Percentiles rank a stretch among this genome's conserved stretches.
Evolutionary conservation across 345 rosid genomes (phyloP).

Genomic region (Linum lewisii): DNA sequence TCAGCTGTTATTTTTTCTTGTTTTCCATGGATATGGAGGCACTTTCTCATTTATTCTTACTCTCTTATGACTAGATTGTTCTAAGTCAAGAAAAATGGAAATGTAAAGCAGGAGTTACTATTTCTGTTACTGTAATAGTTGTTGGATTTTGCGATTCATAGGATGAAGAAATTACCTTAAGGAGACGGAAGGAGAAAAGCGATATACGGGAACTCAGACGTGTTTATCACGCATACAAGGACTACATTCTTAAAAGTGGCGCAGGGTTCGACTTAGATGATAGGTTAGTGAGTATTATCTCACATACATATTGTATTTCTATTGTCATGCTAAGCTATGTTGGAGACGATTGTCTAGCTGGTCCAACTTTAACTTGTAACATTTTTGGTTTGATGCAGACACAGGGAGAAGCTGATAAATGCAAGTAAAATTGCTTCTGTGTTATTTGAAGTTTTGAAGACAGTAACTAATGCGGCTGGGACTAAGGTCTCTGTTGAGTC

Average conservation of each 20-base stretch:
- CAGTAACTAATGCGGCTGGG: conserved; percentile 47
- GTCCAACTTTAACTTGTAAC: conserved; percentile 10
- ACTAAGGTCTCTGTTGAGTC: conserved; percentile 40
- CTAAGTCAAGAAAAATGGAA: background rate
- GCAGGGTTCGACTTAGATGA: conserved; percentile 38
- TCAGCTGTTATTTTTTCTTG: too few species aligned
- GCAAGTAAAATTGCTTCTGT: conserved; percentile 63
- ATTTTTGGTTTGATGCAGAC: conserved; percentile 18
- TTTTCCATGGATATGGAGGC: too few species aligned
- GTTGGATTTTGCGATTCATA: conserved; percentile 19
- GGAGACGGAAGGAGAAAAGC: conserved; percentile 40
- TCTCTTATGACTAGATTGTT: background rate
- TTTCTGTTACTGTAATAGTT: background rate
- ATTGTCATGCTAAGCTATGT: conserved; percentile 6
- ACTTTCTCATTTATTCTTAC: too few species aligned
- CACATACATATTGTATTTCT: background rate
- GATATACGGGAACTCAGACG: conserved; percentile 69
- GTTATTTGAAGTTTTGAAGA: conserved; percentile 58
- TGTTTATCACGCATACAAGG: conserved; percentile 55
- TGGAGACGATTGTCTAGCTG: background rate
- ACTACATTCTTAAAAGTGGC: conserved; percentile 40
- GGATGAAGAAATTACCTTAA: conserved; percentile 55
- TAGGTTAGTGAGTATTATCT: conserved; percentile 27
- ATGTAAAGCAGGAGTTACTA: background rate
- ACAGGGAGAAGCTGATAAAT: conserved; percentile 46